Conservation (phyloP, 2,329 filamentous ascomycete species). For the Diplocarpon rosae region DNA sequence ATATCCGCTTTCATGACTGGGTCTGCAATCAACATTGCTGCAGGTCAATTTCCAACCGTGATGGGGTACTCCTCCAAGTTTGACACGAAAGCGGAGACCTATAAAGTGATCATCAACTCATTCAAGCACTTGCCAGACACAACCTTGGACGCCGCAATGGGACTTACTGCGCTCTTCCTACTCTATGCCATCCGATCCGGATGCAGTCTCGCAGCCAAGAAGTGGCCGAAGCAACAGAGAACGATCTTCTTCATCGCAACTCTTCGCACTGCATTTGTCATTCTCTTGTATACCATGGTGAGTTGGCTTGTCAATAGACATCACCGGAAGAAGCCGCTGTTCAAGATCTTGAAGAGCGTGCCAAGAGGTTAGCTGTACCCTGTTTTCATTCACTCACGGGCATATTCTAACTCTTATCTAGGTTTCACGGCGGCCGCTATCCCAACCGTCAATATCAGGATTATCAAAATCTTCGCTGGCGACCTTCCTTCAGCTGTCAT, state of each 20-base stretch:
- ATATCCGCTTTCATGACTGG: slow-evolving; percentile 97
- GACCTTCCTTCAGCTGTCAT: slow-evolving; percentile 81
- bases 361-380: slow-evolving; percentile 44
- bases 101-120: slow-evolving; percentile 72
- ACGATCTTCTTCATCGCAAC: slow-evolving; percentile 85
- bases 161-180: slow-evolving; percentile 67
- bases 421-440: slow-evolving; percentile 69
- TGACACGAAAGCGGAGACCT: slow-evolving; percentile 67
- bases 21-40: slow-evolving; percentile 78
- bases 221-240: slow-evolving; percentile 58
- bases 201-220: slow-evolving; percentile 57
- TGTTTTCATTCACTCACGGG: too few species aligned
- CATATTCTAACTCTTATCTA: too few species aligned
- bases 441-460: slow-evolving; percentile 52
- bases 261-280: slow-evolving; percentile 81
- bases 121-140: slow-evolving; percentile 58
- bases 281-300: slow-evolving; percentile 83
- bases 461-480: slow-evolving; percentile 57
- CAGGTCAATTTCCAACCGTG: slow-evolving; percentile 71
- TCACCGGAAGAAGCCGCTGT: slow-evolving; percentile 49
- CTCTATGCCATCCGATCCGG: slow-evolving; percentile 63
- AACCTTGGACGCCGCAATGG: slow-evolving; percentile 74
- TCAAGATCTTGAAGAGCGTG: slow-evolving; percentile 65
- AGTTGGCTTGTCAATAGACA: slow-evolving; percentile 75
- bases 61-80: slow-evolving; percentile 59